Conservation (phyloP, 768 basidiomycete species). For the Crucibulum laeve region DNA sequence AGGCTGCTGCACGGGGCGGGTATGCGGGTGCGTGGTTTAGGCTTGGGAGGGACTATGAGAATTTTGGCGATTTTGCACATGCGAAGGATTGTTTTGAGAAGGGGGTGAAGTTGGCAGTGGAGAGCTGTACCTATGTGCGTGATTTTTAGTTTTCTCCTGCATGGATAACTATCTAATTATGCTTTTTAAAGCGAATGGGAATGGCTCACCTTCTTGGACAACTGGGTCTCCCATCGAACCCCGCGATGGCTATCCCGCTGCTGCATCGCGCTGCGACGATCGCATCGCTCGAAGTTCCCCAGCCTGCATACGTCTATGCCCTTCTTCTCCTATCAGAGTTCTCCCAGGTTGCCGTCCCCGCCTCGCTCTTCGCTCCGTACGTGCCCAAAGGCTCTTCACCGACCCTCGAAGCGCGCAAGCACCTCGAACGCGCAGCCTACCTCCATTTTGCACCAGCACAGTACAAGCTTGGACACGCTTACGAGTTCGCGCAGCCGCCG, state of each 20-base stretch:
- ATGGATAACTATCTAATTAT: slow-evolving; percentile 6
- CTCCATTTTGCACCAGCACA: slow-evolving; percentile 83
- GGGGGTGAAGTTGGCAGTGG: slow-evolving; percentile 70
- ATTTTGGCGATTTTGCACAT: slow-evolving; percentile 66
- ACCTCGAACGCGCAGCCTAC: slow-evolving; percentile 83
- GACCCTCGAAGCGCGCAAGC: slow-evolving; percentile 62
- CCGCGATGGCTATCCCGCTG: slow-evolving; percentile 59
- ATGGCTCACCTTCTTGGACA: slow-evolving; percentile 93
- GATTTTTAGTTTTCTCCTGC: slow-evolving; percentile 3
- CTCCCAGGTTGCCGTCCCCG: slow-evolving; percentile 52
- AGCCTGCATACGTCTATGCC: slow-evolving; percentile 87
- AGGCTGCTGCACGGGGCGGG: slow-evolving; percentile 74
- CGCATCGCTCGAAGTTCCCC: slow-evolving; percentile 71
- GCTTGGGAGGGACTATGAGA: slow-evolving; percentile 89
- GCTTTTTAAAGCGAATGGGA: slow-evolving; percentile 76
- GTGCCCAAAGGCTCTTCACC: slow-evolving; percentile 46
- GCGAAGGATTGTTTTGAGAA: slow-evolving; percentile 87
- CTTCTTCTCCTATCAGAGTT: slow-evolving; percentile 85
- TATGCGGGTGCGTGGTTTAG: slow-evolving; percentile 86
- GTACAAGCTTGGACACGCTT: slow-evolving; percentile 89
- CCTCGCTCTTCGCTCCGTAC: slow-evolving; percentile 48
- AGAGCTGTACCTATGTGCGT: slow-evolving; percentile 77
- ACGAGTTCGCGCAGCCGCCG: slow-evolving; percentile 85
- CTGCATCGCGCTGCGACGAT: slow-evolving; percentile 75
- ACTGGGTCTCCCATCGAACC: slow-evolving; percentile 55